Percentiles rank a stretch among this genome's conserved stretches.
Evolutionary conservation across 176 grass and related monocot genomes (phyloP).

Genomic region (Carex pumila): DNA sequence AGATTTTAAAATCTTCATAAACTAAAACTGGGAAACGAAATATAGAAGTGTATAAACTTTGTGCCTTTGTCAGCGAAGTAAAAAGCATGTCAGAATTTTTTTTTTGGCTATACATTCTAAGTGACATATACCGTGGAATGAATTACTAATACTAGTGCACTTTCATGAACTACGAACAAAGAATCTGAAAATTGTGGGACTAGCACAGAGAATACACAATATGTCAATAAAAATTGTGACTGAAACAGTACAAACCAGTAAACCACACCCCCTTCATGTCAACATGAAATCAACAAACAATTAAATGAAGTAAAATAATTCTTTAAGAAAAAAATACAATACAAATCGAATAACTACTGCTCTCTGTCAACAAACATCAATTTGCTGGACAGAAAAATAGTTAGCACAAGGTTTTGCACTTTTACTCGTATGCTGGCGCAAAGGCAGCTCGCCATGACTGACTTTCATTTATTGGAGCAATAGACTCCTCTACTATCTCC

Average conservation of each 20-base stretch:
- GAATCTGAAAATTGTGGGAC: background rate
- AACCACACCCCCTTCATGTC: background rate
- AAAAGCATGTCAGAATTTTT: background rate
- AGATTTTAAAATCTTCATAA: background rate
- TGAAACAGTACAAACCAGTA: background rate
- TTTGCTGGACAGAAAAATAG: constrained; percentile 5
- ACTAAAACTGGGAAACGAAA: background rate
- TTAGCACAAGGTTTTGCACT: background rate
- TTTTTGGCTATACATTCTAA: background rate
- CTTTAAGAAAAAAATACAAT: background rate
- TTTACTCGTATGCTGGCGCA: constrained; percentile 47
- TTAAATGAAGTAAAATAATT: background rate
- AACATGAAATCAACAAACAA: background rate
- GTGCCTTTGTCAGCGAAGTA: background rate
- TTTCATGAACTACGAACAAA: background rate
- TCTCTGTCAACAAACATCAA: constrained; percentile 33
- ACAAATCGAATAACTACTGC: background rate
- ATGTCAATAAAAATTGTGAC: background rate
- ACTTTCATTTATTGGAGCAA: constrained; percentile 38
- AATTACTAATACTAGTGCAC: too few relatives aligned
- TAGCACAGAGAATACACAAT: background rate
- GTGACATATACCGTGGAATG: background rate
- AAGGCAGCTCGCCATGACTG: constrained; percentile 85
- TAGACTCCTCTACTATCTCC: constrained; percentile 14
- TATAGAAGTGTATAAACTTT: background rate